Conservation (phyloP, 306 rosid species). For the Morella rubra region DNA sequence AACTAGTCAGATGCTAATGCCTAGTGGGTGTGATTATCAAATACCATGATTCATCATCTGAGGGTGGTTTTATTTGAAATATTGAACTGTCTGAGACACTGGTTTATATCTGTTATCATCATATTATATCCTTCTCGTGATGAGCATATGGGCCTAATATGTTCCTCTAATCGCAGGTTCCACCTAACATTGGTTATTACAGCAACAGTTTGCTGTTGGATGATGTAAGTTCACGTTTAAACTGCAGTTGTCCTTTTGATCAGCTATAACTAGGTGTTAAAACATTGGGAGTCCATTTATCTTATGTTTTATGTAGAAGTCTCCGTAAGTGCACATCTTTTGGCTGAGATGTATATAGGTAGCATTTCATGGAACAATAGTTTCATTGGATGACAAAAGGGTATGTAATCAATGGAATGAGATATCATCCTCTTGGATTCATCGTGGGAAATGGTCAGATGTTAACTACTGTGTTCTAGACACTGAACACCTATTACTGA, state of each 20-base stretch:
- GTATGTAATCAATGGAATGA: not conserved
- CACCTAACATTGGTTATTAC: constrained; percentile 84
- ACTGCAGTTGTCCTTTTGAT: not conserved
- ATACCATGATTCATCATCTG: no score
- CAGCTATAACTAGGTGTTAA: not conserved
- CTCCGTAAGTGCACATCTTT: not conserved
- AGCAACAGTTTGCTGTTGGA: constrained; percentile 91
- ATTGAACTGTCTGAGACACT: not conserved
- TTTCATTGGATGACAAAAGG: not conserved
- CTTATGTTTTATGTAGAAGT: not conserved
- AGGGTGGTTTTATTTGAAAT: constrained; percentile 9
- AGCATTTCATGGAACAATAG: not conserved
- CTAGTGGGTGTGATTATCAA: not conserved
- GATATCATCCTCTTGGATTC: not conserved
- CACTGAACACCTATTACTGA: not conserved
- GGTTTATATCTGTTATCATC: not conserved
- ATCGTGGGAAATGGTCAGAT: not conserved
- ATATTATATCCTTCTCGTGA: constrained; percentile 8
- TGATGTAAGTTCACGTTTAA: constrained; percentile 65
- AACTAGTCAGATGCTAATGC: not conserved
- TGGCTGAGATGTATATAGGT: no score
- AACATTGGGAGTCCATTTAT: not conserved
- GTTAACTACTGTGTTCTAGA: not conserved
- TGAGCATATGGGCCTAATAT: constrained; percentile 24
- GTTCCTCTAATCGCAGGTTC: constrained; percentile 50